Percentiles rank a stretch among this genome's conserved stretches.
phyloP scores from a whole-genome alignment of 2,329 filamentous ascomycete genomes.

The Fusarium proliferatum region DNA sequence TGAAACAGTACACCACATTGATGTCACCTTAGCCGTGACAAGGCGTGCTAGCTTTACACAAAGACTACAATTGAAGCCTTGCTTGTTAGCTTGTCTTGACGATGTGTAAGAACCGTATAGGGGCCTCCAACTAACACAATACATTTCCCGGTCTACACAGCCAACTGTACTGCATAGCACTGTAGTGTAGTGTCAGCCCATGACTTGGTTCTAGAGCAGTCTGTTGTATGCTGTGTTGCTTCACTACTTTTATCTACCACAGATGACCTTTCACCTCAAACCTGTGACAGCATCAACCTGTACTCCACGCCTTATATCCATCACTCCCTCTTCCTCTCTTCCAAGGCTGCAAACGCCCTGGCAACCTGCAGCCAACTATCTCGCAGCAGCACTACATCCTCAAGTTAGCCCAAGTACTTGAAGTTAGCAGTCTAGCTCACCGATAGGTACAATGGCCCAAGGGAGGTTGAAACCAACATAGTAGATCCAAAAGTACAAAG shows the following conservation, averaged over 20 bases:
- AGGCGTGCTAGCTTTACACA: slow-evolving; percentile 1
- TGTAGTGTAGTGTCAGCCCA: not conserved
- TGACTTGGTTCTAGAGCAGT: not conserved
- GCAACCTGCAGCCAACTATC: slow-evolving; percentile 48
- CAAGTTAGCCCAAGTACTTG: slow-evolving; percentile 21
- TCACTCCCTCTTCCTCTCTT: slow-evolving; percentile 40
- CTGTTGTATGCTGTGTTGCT: not conserved
- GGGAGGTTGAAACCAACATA: slow-evolving; percentile 70
- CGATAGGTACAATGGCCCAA: slow-evolving; percentile 67
- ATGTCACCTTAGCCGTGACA: not conserved
- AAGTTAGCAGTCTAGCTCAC: slow-evolving; percentile 54
- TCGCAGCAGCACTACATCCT: slow-evolving; percentile 44
- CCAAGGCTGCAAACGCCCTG: slow-evolving; percentile 44
- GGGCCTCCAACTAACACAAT: not conserved
- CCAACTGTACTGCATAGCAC: not conserved
- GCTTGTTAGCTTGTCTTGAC: not conserved
- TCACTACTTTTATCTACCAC: not conserved
- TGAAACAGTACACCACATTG: not conserved
- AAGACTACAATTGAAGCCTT: too few species aligned
- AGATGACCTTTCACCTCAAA: not conserved
- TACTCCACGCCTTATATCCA: not conserved
- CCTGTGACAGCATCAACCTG: not conserved
- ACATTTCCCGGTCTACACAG: not conserved
- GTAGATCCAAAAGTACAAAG: slow-evolving; percentile 72
- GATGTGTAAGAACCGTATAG: not conserved